A percentile compares a stretch with the other conserved stretches of the same genome.
Conservation (phyloP, 306 rosid species). For the Rubus idaeus region DNA sequence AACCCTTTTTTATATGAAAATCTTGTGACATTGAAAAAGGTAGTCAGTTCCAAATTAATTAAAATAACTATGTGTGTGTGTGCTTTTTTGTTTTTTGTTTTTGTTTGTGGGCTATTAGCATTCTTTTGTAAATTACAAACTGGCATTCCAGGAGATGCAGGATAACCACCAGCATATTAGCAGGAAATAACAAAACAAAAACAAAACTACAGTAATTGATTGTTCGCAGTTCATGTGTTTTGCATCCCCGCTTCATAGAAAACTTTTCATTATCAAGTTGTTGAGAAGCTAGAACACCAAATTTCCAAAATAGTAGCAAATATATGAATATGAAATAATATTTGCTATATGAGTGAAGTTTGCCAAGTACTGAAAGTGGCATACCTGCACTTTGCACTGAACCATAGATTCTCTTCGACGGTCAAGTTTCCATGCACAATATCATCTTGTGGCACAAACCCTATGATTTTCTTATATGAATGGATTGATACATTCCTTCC, state of each 20-base stretch:
- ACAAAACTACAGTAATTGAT: neutral
- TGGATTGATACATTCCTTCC: slow-evolving; percentile 78
- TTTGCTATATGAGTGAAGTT: slow-evolving; percentile 10
- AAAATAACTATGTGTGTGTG: neutral
- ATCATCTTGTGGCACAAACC: slow-evolving; percentile 99
- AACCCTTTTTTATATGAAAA: neutral
- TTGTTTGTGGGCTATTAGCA: neutral
- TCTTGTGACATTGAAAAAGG: neutral
- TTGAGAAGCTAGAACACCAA: slow-evolving; percentile 4
- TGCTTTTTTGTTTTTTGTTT: too few species aligned
- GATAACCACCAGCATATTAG: neutral
- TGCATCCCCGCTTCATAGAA: neutral
- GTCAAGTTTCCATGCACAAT: slow-evolving; percentile 94
- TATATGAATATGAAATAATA: slow-evolving; percentile 15
- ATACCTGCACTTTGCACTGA: slow-evolving; percentile 96
- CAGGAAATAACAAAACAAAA: neutral
- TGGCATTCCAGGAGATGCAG: neutral
- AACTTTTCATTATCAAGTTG: slow-evolving; percentile 1
- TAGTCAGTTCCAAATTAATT: neutral
- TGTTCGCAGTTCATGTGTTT: neutral
- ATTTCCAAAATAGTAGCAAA: slow-evolving; percentile 3
- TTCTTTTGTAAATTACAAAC: neutral
- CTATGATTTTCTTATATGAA: slow-evolving; percentile 83
- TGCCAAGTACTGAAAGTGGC: slow-evolving; percentile 21
- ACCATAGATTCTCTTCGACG: slow-evolving; percentile 98